Percentiles rank a stretch among this genome's conserved stretches.
These are phyloP conservation scores for Medicago arabica DNA, from an alignment of 306 rosid species.

Conservation along the genomic window DNA sequence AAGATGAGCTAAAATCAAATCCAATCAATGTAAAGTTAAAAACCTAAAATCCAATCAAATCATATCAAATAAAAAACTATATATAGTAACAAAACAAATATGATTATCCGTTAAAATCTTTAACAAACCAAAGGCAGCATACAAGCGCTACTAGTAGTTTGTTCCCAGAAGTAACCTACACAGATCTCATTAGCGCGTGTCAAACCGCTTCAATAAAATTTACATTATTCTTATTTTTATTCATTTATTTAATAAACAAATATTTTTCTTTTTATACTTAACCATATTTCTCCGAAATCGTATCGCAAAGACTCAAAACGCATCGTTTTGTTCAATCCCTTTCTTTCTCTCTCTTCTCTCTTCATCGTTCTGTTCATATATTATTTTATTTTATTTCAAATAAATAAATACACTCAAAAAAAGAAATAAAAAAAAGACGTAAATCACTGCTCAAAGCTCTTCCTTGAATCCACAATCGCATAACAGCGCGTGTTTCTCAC, in stretches of 20 bases:
- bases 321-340: slow-evolving; percentile 52
- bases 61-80: too few species aligned
- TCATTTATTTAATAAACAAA: neutral
- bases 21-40: too few species aligned
- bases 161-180: neutral
- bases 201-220: neutral
- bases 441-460: slow-evolving; percentile 49
- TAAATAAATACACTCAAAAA: slow-evolving; percentile 33
- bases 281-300: slow-evolving; percentile 26
- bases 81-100: too few species aligned
- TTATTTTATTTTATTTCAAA: neutral
- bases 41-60: too few species aligned
- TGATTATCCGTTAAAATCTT: neutral
- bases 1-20: too few species aligned
- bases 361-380: slow-evolving; percentile 38
- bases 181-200: slow-evolving; percentile 7
- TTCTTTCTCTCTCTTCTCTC: neutral
- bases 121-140: neutral
- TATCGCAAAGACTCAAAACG: slow-evolving; percentile 58
- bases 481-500: slow-evolving; percentile 54
- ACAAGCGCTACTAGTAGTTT: neutral
- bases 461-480: slow-evolving; percentile 54
- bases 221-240: too few species aligned
- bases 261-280: neutral
- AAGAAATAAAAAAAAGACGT: slow-evolving; percentile 2